Percentiles rank a stretch among this genome's conserved stretches.
Evolutionary conservation across 1,284 basidiomycete species (phyloP).

Genomic region (Ustilago esculenta): DNA sequence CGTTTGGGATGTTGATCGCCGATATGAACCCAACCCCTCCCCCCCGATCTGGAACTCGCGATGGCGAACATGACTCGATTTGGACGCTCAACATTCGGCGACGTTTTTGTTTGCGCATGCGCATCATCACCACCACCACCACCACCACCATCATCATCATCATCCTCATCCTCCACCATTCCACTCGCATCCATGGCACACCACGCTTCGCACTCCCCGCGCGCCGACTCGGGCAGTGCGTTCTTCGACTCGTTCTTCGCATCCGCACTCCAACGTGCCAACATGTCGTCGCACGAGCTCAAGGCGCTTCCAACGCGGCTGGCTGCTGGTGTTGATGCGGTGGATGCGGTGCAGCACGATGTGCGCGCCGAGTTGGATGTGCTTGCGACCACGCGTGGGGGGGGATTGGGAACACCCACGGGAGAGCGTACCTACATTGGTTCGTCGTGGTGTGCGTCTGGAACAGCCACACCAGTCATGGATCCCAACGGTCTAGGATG

Average conservation of each 20-base stretch:
- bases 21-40: no score
- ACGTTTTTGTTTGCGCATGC: no score
- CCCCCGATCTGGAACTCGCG: no score
- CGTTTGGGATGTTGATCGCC: no score
- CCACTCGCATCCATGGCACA: background rate
- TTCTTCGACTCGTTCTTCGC: slow-evolving; percentile 54
- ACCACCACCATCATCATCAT: no score
- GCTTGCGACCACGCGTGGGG: slow-evolving; percentile 43
- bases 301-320: slow-evolving; percentile 15
- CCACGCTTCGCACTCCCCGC: background rate
- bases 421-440: slow-evolving; percentile 57
- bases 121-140: no score
- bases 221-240: slow-evolving; percentile 10
- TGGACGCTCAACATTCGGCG: no score
- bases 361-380: slow-evolving; percentile 13
- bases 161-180: slow-evolving; percentile 5
- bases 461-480: slow-evolving; percentile 57
- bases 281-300: slow-evolving; percentile 38
- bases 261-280: slow-evolving; percentile 38
- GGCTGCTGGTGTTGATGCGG: slow-evolving; percentile 19
- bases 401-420: slow-evolving; percentile 59
- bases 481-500: slow-evolving; percentile 65
- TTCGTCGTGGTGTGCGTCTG: slow-evolving; percentile 33
- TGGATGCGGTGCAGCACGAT: no score
- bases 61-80: no score